Conservation (phyloP, 2,329 filamentous ascomycete species). For the Monosporascus sp. region DNA sequence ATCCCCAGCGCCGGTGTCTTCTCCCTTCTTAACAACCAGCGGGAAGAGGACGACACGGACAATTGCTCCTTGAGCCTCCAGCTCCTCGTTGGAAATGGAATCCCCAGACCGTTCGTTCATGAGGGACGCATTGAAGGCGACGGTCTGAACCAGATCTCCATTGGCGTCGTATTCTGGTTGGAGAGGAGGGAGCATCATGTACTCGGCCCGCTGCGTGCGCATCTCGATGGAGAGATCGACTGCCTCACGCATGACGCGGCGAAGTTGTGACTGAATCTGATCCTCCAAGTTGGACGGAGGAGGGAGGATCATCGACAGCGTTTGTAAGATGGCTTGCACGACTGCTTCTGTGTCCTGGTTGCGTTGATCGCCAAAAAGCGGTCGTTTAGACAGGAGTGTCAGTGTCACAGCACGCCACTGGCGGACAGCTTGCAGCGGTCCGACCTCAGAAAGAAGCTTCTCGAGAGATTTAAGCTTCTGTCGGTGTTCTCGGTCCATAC, state of each 20-base stretch:
- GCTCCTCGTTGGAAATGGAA: constrained; percentile 65
- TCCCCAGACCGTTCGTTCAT: constrained; percentile 90
- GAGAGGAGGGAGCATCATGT: constrained; percentile 95
- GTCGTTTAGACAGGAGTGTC: constrained; percentile 76
- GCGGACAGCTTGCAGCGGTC: constrained; percentile 81
- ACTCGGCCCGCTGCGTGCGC: constrained; percentile 94
- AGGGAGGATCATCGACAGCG: constrained; percentile 76
- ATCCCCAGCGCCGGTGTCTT: constrained; percentile 79
- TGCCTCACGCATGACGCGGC: constrained; percentile 81
- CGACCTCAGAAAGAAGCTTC: constrained; percentile 84
- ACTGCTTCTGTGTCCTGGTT: constrained; percentile 91
- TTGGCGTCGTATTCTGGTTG: constrained; percentile 93
- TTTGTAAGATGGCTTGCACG: constrained; percentile 84
- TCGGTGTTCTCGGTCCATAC: constrained; percentile 95
- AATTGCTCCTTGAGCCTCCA: constrained; percentile 69
- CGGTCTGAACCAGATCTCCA: constrained; percentile 81
- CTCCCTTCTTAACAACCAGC: constrained; percentile 90
- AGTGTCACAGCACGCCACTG: constrained; percentile 96
- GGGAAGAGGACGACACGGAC: constrained; percentile 95
- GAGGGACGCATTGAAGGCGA: constrained; percentile 84
- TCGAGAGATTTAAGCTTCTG: constrained; percentile 96
- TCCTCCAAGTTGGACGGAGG: constrained; percentile 75
- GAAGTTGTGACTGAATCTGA: constrained; percentile 78
- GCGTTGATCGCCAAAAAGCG: constrained; percentile 75
- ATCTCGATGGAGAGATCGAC: constrained; percentile 93